Conservation (phyloP, 2,329 filamentous ascomycete species). For the Aspergillus ustus region DNA sequence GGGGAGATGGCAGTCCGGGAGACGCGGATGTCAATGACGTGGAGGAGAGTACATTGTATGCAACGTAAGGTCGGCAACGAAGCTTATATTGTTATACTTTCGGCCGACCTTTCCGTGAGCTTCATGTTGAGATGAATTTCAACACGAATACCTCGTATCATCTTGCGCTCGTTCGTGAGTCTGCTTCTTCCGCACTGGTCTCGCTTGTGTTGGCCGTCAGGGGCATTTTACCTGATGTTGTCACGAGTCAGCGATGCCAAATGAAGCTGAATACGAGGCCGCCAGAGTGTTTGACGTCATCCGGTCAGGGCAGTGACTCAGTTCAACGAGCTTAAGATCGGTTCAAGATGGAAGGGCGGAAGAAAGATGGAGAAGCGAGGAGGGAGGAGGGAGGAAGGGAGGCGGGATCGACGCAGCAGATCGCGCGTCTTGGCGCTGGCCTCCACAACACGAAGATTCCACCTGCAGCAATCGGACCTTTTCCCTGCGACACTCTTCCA, state of each 20-base stretch:
- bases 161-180: no score
- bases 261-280: background rate
- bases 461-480: background rate
- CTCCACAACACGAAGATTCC: background rate
- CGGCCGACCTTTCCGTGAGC: background rate
- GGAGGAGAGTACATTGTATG: constrained; percentile 19
- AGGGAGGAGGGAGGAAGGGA: background rate
- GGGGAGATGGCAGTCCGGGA: constrained; percentile 4
- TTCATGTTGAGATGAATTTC: no score
- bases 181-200: background rate
- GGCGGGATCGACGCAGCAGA: background rate
- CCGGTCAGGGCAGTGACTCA: background rate
- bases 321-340: background rate
- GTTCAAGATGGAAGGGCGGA: background rate
- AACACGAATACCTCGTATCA: no score
- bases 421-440: constrained; percentile 1
- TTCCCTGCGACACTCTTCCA: background rate
- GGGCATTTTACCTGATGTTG: background rate
- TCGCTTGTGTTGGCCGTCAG: background rate
- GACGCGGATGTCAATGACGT: constrained; percentile 23
- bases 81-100: constrained; percentile 15
- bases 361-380: background rate
- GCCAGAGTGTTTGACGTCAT: constrained; percentile 6
- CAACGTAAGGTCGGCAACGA: constrained; percentile 16
- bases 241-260: background rate